These are phyloP conservation scores for Cyberlindnera galapagoensis DNA, from an alignment of 805 yeast species.

Conservation along the genomic window DNA sequence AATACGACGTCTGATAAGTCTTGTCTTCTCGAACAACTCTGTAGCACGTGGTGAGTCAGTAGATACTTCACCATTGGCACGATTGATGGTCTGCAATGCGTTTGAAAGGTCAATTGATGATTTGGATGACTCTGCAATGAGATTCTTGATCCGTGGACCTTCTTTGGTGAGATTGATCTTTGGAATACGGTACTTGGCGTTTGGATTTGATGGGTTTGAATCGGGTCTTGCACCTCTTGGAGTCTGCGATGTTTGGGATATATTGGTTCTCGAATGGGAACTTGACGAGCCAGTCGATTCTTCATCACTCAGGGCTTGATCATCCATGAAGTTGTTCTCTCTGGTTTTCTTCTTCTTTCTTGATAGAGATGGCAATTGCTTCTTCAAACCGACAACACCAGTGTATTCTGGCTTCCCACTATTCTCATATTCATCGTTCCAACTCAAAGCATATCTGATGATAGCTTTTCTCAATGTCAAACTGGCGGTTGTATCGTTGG, in stretches of 20 bases:
- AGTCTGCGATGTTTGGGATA: no score
- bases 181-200: slow-evolving; percentile 55
- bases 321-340: slow-evolving; percentile 39
- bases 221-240: no score
- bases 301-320: slow-evolving; percentile 35
- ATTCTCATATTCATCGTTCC: slow-evolving; percentile 52
- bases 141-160: slow-evolving; percentile 59
- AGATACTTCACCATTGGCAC: slow-evolving; percentile 44
- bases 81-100: slow-evolving; percentile 37
- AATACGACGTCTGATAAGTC: slow-evolving; percentile 69
- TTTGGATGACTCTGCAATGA: slow-evolving; percentile 71
- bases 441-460: slow-evolving; percentile 48
- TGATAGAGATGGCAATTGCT: slow-evolving; percentile 33
- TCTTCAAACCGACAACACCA: slow-evolving; percentile 41
- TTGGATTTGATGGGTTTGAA: slow-evolving; percentile 22
- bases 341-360: slow-evolving; percentile 19
- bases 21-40: slow-evolving; percentile 67
- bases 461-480: slow-evolving; percentile 42
- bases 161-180: slow-evolving; percentile 63
- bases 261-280: no score
- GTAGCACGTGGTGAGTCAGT: slow-evolving; percentile 57
- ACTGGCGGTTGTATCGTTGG: slow-evolving; percentile 38
- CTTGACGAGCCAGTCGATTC: slow-evolving; percentile 10
- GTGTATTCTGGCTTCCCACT: slow-evolving; percentile 40
- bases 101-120: slow-evolving; percentile 67